Evolutionary conservation across 148 eudicot genomes (phyloP).

Genomic region (Cornus controversa): DNA sequence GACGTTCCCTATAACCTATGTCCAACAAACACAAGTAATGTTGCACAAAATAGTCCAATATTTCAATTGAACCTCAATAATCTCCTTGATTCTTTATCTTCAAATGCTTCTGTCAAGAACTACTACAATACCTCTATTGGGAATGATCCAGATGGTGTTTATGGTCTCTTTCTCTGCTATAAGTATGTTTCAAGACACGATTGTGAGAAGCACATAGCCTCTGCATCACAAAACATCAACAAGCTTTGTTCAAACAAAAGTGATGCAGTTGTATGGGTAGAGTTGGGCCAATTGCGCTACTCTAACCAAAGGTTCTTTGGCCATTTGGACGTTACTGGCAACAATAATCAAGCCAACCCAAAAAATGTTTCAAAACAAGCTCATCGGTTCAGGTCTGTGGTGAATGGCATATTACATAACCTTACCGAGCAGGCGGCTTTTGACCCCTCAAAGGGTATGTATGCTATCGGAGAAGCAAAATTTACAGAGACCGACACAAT

Average conservation of each 20-base stretch:
- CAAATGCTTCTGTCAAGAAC: conserved; percentile 5
- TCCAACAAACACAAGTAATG: background rate
- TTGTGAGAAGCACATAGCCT: conserved; percentile 7
- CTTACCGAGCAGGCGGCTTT: conserved; percentile 18
- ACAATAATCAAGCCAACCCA: conserved; percentile 3
- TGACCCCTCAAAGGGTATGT: conserved; percentile 14
- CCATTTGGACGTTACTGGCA: background rate
- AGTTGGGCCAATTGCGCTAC: background rate
- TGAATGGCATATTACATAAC: background rate
- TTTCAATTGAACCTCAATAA: background rate
- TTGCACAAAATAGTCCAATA: background rate
- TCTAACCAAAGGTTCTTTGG: conserved; percentile 20
- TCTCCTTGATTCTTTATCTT: conserved; percentile 12
- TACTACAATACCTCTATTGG: conserved; percentile 7
- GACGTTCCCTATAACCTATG: background rate
- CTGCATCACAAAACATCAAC: conserved; percentile 11
- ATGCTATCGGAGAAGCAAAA: conserved; percentile 11
- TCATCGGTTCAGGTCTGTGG: background rate
- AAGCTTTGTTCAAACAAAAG: conserved; percentile 10
- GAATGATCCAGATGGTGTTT: background rate
- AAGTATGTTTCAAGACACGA: background rate
- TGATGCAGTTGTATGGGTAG: conserved; percentile 15
- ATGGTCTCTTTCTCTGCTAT: conserved; percentile 16
- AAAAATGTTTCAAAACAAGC: conserved; percentile 14
- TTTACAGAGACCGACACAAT: conserved; percentile 1